A percentile compares a stretch with the other conserved stretches of the same genome.
Evolutionary conservation across 73 alveolate species (phyloP).

Genomic region (Paraurostyla sp.): DNA sequence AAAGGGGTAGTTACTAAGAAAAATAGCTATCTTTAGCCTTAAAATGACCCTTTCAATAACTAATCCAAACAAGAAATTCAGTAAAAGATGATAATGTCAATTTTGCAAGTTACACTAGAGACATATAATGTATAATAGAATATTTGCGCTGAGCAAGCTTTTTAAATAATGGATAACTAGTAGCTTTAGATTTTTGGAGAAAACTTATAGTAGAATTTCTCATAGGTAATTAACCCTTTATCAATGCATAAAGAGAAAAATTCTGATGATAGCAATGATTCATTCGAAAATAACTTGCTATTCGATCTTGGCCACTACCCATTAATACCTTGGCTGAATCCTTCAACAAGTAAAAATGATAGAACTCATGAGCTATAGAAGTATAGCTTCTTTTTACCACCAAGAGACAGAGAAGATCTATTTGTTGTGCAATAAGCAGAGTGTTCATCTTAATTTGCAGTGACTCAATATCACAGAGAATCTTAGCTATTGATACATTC

Average conservation of each 20-base stretch:
- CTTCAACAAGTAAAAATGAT: neutral
- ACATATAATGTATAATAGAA: neutral
- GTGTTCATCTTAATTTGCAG: neutral
- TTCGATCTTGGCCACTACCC: slow-evolving; percentile 28
- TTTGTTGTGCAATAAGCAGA: neutral
- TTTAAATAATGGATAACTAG: neutral
- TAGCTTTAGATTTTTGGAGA: slow-evolving; percentile 5
- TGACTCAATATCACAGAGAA: neutral
- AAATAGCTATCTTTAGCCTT: neutral
- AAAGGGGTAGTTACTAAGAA: neutral
- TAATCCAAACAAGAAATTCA: neutral
- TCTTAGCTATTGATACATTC: neutral
- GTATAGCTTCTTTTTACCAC: neutral
- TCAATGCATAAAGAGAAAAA: neutral
- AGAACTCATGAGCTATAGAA: neutral
- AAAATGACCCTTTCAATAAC: too few species aligned
- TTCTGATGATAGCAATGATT: neutral
- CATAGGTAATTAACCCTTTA: neutral
- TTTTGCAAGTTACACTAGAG: neutral
- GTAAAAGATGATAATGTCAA: neutral
- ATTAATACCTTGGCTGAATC: slow-evolving; percentile 8
- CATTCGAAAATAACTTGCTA: neutral
- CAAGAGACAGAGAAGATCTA: slow-evolving; percentile 21
- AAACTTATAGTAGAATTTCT: neutral
- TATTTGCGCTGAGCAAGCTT: neutral